Evolutionary conservation across 2,329 filamentous ascomycete species (phyloP).

Genomic region (Canariomyces notabilis): DNA sequence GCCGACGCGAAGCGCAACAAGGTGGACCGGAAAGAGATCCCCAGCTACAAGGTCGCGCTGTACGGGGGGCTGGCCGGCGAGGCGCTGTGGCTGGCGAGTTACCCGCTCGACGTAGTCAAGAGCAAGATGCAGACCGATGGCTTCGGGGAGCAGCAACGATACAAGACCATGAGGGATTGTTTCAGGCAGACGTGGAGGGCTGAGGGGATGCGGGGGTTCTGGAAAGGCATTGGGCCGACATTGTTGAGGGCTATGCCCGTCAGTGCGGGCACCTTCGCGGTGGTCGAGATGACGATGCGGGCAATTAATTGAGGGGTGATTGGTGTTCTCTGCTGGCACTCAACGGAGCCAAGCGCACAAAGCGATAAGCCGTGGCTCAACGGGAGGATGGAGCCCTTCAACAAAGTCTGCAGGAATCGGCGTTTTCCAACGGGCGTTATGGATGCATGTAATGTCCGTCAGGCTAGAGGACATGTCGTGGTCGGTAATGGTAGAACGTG

Average conservation of each 20-base stretch:
- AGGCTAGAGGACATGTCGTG: no score
- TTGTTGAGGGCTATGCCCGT: slow-evolving; percentile 94
- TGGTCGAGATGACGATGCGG: slow-evolving; percentile 64
- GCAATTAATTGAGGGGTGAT: slow-evolving; percentile 45
- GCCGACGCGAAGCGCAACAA: slow-evolving; percentile 73
- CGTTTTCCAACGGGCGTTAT: slow-evolving; percentile 2
- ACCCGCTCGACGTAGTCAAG: slow-evolving; percentile 97
- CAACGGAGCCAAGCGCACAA: neutral
- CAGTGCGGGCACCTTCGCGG: slow-evolving; percentile 93
- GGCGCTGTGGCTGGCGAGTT: slow-evolving; percentile 86
- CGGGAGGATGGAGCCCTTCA: neutral
- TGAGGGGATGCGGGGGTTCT: slow-evolving; percentile 81
- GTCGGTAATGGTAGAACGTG: slow-evolving; percentile 1
- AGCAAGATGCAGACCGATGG: slow-evolving; percentile 99
- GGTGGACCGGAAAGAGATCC: slow-evolving; percentile 70
- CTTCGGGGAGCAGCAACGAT: slow-evolving; percentile 67
- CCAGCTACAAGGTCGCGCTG: slow-evolving; percentile 77
- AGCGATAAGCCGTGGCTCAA: neutral
- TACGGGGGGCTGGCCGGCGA: slow-evolving; percentile 95
- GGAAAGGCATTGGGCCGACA: slow-evolving; percentile 89
- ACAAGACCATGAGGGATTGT: slow-evolving; percentile 80
- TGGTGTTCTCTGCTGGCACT: neutral
- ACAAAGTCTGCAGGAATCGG: neutral
- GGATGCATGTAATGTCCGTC: no score
- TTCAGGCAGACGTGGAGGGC: slow-evolving; percentile 74